A percentile compares a stretch with the other conserved stretches of the same genome.
Conservation (phyloP, 768 basidiomycete genomes). For the Solioccasus polychromus region DNA sequence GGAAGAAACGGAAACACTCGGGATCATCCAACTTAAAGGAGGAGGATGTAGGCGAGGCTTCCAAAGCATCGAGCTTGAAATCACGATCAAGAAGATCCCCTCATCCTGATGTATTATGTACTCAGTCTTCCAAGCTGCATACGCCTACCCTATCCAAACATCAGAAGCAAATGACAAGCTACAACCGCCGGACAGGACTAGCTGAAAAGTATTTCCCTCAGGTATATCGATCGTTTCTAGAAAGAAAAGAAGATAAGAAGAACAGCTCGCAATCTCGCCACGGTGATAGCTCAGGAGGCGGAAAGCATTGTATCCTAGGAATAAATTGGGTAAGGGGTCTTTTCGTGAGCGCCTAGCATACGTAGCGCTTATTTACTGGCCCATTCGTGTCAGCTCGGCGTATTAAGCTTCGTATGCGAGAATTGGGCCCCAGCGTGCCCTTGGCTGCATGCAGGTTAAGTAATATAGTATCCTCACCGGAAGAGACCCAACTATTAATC, state of each 20-base stretch:
- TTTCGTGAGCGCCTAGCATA: background rate
- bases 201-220: conserved; percentile 53
- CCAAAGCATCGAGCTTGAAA: background rate
- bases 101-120: background rate
- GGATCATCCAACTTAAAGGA: background rate
- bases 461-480: too few relatives aligned
- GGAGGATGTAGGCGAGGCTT: background rate
- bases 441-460: too few relatives aligned
- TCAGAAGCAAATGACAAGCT: background rate
- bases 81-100: background rate
- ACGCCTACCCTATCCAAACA: background rate
- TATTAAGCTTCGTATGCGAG: too few relatives aligned
- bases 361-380: too few relatives aligned
- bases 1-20: conserved; percentile 17
- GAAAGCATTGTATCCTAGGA: background rate
- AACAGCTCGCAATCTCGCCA: background rate
- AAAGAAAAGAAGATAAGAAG: conserved; percentile 14
- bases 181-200: background rate
- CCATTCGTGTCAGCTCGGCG: too few relatives aligned
- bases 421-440: too few relatives aligned
- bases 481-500: too few relatives aligned
- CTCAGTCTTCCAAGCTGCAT: background rate
- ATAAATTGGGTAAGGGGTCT: too few relatives aligned
- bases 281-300: background rate
- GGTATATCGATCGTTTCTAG: conserved; percentile 53